These are phyloP conservation scores for Debaryomycetaceae sp. DNA, from an alignment of 1,139 yeast species.

Conservation along the genomic window DNA sequence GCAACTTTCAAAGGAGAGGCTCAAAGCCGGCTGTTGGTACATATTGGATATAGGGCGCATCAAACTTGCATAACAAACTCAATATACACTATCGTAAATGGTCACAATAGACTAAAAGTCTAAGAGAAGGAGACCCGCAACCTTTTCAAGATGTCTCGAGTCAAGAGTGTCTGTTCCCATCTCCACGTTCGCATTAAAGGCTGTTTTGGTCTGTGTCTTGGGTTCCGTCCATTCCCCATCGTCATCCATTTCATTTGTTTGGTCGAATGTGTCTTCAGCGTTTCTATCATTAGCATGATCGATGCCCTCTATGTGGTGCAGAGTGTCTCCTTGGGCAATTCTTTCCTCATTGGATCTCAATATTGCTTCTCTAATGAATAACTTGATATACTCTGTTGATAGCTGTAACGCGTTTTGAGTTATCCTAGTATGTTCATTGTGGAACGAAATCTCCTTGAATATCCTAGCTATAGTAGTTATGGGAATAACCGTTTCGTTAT, in stretches of 20 bases:
- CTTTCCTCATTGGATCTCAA: slow-evolving; percentile 57
- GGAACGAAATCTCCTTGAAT: slow-evolving; percentile 52
- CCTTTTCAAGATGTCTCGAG: slow-evolving; percentile 48
- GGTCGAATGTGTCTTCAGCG: slow-evolving; percentile 11
- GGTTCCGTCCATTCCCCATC: slow-evolving; percentile 13
- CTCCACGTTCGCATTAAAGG: slow-evolving; percentile 12
- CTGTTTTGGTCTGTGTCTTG: slow-evolving; percentile 18
- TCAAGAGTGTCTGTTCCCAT: slow-evolving; percentile 38
- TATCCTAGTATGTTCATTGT: slow-evolving; percentile 44
- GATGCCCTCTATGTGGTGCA: slow-evolving; percentile 29
- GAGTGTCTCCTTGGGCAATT: slow-evolving; percentile 25
- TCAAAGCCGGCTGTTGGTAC: slow-evolving; percentile 34
- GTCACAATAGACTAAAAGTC: slow-evolving; percentile 38
- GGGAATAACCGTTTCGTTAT: slow-evolving; percentile 18
- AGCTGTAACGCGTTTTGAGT: slow-evolving; percentile 47
- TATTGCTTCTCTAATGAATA: slow-evolving; percentile 64
- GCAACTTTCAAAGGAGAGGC: slow-evolving; percentile 16
- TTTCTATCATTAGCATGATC: slow-evolving; percentile 20
- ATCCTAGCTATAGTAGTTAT: slow-evolving; percentile 51
- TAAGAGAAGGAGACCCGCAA: slow-evolving; percentile 54
- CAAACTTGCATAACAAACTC: background rate
- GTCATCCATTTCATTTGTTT: slow-evolving; percentile 11
- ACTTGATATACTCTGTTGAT: slow-evolving; percentile 53
- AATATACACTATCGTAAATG: background rate
- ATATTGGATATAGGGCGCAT: slow-evolving; percentile 19